Conservation (phyloP, 2,329 filamentous ascomycete species). For the Hymenotorrendiella dingleyae region DNA sequence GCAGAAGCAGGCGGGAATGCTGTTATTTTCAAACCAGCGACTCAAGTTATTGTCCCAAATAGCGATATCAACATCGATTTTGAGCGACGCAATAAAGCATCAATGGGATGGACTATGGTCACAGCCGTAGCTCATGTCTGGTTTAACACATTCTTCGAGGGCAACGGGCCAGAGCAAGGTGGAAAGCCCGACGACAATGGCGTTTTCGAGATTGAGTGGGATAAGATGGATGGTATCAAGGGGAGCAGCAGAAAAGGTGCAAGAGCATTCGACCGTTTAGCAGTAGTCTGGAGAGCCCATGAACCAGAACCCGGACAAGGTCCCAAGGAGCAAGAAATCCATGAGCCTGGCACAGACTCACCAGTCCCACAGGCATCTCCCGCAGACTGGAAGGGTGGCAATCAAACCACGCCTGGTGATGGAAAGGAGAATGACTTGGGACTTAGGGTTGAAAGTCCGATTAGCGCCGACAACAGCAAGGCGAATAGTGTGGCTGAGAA, state of each 20-base stretch:
- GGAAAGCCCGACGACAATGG: slow-evolving; percentile 64
- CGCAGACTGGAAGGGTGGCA: slow-evolving; percentile 69
- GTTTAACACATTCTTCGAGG: slow-evolving; percentile 96
- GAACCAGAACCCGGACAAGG: slow-evolving; percentile 22
- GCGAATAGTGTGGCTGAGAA: slow-evolving; percentile 68
- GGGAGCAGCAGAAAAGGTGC: slow-evolving; percentile 79
- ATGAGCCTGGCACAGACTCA: slow-evolving; percentile 60
- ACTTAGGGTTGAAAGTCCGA: slow-evolving; percentile 56
- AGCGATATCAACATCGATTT: slow-evolving; percentile 89
- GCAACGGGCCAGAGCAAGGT: slow-evolving; percentile 61
- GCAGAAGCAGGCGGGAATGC: slow-evolving; percentile 58
- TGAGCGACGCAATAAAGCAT: slow-evolving; percentile 75
- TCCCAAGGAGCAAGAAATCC: slow-evolving; percentile 42
- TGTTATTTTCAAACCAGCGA: slow-evolving; percentile 70
- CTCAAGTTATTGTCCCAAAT: slow-evolving; percentile 64
- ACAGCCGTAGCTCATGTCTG: slow-evolving; percentile 91
- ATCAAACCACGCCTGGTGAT: slow-evolving; percentile 40
- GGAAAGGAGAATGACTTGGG: slow-evolving; percentile 67
- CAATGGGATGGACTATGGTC: slow-evolving; percentile 79
- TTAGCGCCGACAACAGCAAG: slow-evolving; percentile 62
- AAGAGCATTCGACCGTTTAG: slow-evolving; percentile 71
- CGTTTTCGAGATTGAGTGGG: slow-evolving; percentile 66
- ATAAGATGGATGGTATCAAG: slow-evolving; percentile 89
- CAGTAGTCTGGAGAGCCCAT: slow-evolving; percentile 71
- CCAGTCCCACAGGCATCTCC: slow-evolving; percentile 59